phyloP scores from a whole-genome alignment of 2,329 filamentous ascomycete genomes.

The Hymenoscyphus albidus region DNA sequence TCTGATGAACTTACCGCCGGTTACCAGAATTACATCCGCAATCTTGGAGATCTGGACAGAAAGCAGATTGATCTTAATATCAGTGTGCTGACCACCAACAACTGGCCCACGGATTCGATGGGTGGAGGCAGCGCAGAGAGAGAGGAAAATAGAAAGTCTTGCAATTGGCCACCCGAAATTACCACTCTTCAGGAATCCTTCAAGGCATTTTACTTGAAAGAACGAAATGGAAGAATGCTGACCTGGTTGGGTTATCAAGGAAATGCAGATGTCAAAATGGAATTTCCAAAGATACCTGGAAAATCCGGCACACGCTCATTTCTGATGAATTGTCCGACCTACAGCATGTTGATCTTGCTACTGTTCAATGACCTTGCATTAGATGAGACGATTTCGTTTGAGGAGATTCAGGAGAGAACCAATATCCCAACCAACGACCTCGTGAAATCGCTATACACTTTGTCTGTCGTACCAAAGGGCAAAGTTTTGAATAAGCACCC shows the following conservation, averaged over 20 bases:
- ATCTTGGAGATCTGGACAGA: slow-evolving; percentile 48
- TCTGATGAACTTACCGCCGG: slow-evolving; percentile 76
- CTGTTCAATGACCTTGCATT: slow-evolving; percentile 77
- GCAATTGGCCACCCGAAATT: slow-evolving; percentile 72
- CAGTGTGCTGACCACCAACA: slow-evolving; percentile 85
- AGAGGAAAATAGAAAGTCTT: slow-evolving; percentile 47
- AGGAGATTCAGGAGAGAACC: slow-evolving; percentile 79
- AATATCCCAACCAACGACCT: slow-evolving; percentile 74
- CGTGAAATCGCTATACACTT: slow-evolving; percentile 71
- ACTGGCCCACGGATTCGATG: slow-evolving; percentile 92
- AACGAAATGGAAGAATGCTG: slow-evolving; percentile 82
- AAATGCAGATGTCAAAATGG: slow-evolving; percentile 79
- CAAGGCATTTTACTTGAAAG: slow-evolving; percentile 80
- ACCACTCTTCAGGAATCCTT: slow-evolving; percentile 77
- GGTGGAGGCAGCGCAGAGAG: slow-evolving; percentile 52
- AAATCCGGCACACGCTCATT: slow-evolving; percentile 67
- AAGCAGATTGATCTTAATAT: slow-evolving; percentile 75
- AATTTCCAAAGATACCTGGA: slow-evolving; percentile 63
- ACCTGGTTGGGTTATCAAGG: slow-evolving; percentile 74
- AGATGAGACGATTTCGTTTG: slow-evolving; percentile 51
- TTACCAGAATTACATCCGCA: slow-evolving; percentile 66
- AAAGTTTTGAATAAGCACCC: slow-evolving; percentile 78
- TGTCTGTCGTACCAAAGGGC: slow-evolving; percentile 80
- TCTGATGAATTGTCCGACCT: slow-evolving; percentile 88
- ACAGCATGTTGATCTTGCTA: slow-evolving; percentile 83